Evolutionary conservation across 2,329 filamentous ascomycete species (phyloP), one percentile per base, ranked within the genome.

Genomic region (Epichloe baconii): DNA sequence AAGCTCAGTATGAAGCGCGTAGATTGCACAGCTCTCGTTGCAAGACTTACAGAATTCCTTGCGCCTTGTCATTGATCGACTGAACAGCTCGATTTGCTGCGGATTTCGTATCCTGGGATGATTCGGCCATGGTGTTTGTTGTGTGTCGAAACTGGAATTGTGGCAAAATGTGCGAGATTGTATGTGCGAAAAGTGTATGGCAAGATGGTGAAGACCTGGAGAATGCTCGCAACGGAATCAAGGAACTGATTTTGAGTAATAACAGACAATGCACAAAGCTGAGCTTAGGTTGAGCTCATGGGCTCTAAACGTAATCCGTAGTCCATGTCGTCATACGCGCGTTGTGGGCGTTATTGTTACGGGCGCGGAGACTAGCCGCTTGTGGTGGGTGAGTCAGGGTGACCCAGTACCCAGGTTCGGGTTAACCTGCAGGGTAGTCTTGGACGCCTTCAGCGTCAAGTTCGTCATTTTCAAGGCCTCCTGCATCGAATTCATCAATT

Each of bases 21-120:
- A 26, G 4, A 36, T 15, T 35, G 11, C 12, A 31, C 12, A 6
- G 36, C 31, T 36, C 7, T 36, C 8, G 15, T 19, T n/a, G 19
- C 1, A 15, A 40, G 12, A 11, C 61, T 56, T 65, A 78, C 74
- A 73, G 64, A 55, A 77, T 71, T 57, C 75, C 69, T 53, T 75
- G 71, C 19, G 75, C 75, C 61, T 68, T 76, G 43, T 64, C 64
- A 49, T 70, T 65, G 11, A 74, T 65, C 0, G 69, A 66, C 21
- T 68, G 58, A 23, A 66, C 66, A 50, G 72, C 61, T 51, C 66
- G 64, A 44, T 60, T 61, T 8, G 61, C 56, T 54, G 56, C 55
- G 15, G 61, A 53, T 43, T 57, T 56, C 34, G 55, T 51, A 34
- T 58, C 52, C 35, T 48, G 35, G 5, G 46, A 17, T 19, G 55